Percentiles rank a stretch among this genome's conserved stretches.
Conservation (phyloP, 169 alveolate species). For the Plasmodium gallinaceum region DNA sequence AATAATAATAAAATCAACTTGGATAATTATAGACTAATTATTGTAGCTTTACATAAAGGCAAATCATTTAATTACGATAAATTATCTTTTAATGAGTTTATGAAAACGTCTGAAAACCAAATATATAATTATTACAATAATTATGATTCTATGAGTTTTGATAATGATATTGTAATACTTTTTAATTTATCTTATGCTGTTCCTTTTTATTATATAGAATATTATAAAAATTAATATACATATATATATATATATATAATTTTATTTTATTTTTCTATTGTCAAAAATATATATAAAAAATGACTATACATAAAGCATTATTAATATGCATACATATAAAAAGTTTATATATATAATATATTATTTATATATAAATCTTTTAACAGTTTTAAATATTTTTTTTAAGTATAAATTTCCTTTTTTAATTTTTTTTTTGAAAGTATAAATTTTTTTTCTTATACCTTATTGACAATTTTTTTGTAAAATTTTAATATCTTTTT, state of each 20-base stretch:
- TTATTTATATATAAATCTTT: too few relatives aligned
- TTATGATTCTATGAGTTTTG: slow-evolving; percentile 56
- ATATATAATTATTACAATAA: slow-evolving; percentile 43
- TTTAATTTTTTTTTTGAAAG: too few relatives aligned
- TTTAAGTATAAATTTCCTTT: too few relatives aligned
- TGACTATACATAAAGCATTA: too few relatives aligned
- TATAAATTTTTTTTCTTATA: too few relatives aligned
- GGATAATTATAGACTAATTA: slow-evolving; percentile 45
- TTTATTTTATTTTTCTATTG: not conserved
- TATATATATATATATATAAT: not conserved
- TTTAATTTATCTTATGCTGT: slow-evolving; percentile 67
- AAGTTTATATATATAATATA: too few relatives aligned
- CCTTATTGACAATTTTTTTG: too few relatives aligned
- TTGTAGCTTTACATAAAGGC: slow-evolving; percentile 68
- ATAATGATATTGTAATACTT: slow-evolving; percentile 36
- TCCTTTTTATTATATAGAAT: slow-evolving; percentile 70
- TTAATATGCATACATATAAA: too few relatives aligned
- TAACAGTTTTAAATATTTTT: too few relatives aligned
- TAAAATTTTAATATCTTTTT: too few relatives aligned
- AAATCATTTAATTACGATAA: slow-evolving; percentile 51
- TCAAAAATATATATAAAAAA: not conserved
- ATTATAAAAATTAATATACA: slow-evolving; percentile 8
- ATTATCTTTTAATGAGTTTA: slow-evolving; percentile 20
- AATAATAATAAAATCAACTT: not conserved
- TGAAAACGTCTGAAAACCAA: slow-evolving; percentile 16